These are phyloP conservation scores for Physocladia obscura DNA, from an alignment of 192 early-diverging fungal genomes.

Conservation along the genomic window DNA sequence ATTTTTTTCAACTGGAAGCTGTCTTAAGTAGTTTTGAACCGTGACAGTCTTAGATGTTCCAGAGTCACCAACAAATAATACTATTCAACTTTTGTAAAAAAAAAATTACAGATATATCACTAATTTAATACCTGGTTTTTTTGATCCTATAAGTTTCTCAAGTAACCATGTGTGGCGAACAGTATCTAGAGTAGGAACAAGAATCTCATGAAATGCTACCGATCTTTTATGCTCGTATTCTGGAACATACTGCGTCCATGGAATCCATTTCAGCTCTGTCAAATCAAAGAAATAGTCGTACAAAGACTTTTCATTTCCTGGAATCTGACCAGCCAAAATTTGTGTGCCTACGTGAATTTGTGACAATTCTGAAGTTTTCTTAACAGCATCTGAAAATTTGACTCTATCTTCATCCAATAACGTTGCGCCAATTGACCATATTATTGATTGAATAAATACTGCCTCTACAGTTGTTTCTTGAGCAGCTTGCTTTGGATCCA, in stretches of 20 bases:
- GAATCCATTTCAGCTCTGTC: conserved; percentile 51
- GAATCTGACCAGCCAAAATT: conserved; percentile 52
- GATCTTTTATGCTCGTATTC: conserved; percentile 52
- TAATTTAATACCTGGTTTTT: conserved; percentile 39
- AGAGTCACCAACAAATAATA: conserved; percentile 61
- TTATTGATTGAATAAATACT: conserved; percentile 55
- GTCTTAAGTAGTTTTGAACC: conserved; percentile 52
- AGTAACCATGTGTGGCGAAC: conserved; percentile 60
- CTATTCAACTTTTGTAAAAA: conserved; percentile 1
- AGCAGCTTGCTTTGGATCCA: conserved; percentile 44
- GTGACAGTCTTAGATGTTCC: conserved; percentile 65
- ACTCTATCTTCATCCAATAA: conserved; percentile 56
- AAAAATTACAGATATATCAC: not conserved
- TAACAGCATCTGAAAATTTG: conserved; percentile 60
- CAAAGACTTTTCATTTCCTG: conserved; percentile 55
- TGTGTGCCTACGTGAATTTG: conserved; percentile 47
- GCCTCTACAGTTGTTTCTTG: conserved; percentile 52
- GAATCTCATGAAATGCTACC: conserved; percentile 53
- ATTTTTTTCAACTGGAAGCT: conserved; percentile 52
- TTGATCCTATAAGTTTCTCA: conserved; percentile 52
- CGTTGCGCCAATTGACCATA: conserved; percentile 59
- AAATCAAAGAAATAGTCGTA: conserved; percentile 63
- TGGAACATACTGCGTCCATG: conserved; percentile 60
- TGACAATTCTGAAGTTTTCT: conserved; percentile 59
- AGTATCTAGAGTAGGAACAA: conserved; percentile 62